Evolutionary conservation across 257 asterid species (phyloP).

Genomic region (Nemophila menziesii): DNA sequence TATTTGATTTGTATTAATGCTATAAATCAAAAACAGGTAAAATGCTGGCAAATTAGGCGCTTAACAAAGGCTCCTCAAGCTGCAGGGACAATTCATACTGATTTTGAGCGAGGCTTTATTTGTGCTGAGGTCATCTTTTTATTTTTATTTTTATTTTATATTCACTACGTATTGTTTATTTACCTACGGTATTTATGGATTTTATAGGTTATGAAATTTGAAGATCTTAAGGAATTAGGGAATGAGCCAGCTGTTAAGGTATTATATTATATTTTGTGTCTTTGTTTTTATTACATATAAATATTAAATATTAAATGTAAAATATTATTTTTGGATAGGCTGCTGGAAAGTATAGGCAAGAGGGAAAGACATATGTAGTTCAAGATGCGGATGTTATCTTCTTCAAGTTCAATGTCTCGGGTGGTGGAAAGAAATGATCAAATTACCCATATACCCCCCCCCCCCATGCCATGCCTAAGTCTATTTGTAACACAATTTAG

Average conservation of each 20-base stretch:
- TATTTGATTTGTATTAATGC: background rate
- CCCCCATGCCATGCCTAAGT: background rate
- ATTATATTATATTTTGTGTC: conserved; percentile 1
- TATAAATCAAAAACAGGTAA: conserved; percentile 39
- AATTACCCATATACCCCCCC: background rate
- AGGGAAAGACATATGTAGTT: conserved; percentile 91
- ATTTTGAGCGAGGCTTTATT: conserved; percentile 91
- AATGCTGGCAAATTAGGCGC: conserved; percentile 97
- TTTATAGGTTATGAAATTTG: conserved; percentile 89
- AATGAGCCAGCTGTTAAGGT: conserved; percentile 92
- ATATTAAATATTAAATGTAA: background rate
- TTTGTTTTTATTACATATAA: background rate
- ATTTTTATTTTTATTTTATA: conserved; percentile 1
- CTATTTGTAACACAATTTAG: background rate
- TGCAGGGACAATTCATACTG: conserved; percentile 94
- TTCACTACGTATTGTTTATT: background rate
- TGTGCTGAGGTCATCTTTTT: conserved; percentile 73
- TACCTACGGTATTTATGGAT: background rate
- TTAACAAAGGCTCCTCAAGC: conserved; percentile 94
- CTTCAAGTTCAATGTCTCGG: conserved; percentile 93
- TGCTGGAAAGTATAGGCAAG: conserved; percentile 88
- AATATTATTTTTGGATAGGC: conserved; percentile 36
- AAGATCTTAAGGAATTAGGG: conserved; percentile 89
- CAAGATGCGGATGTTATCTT: conserved; percentile 90
- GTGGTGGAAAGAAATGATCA: conserved; percentile 97